These are phyloP conservation scores for Dipteronia dyeriana DNA, from an alignment of 345 rosid genomes.

Conservation along the genomic window DNA sequence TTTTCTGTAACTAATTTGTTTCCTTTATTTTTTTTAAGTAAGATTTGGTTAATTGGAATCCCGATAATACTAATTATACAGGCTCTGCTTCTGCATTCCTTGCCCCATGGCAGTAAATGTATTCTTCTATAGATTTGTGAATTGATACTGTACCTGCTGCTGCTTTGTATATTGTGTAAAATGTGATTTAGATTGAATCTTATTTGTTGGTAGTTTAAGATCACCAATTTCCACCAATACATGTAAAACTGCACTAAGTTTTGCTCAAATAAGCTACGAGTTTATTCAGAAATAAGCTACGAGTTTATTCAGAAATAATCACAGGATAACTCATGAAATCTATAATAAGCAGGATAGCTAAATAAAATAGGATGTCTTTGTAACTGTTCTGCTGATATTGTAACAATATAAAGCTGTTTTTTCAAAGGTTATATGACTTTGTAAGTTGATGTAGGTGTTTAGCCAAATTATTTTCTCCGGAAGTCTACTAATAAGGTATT, in stretches of 20 bases:
- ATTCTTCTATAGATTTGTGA: not conserved
- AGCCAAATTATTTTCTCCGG: too few relatives aligned
- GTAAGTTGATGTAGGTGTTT: not conserved
- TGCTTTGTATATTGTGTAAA: not conserved
- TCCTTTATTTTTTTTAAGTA: conserved; percentile 10
- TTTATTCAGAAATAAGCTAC: not conserved
- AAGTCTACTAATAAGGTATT: not conserved
- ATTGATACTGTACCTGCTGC: not conserved
- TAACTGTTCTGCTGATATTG: not conserved
- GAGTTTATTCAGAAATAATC: not conserved
- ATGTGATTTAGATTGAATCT: not conserved
- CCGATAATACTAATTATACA: not conserved
- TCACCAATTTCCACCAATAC: not conserved
- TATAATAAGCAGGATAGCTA: not conserved
- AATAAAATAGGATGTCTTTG: not conserved
- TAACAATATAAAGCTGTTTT: not conserved
- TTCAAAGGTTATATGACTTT: not conserved
- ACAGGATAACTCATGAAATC: not conserved
- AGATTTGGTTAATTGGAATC: not conserved
- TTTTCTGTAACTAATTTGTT: conserved; percentile 10
- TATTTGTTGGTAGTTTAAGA: not conserved
- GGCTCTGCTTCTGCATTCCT: not conserved
- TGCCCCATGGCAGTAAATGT: not conserved
- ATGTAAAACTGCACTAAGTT: conserved; percentile 8
- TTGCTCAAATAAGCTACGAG: not conserved